Percentiles rank a stretch among this genome's conserved stretches.
phyloP scores from a whole-genome alignment of 1,284 basidiomycete genomes.

The Tylopilus orsonianus region DNA sequence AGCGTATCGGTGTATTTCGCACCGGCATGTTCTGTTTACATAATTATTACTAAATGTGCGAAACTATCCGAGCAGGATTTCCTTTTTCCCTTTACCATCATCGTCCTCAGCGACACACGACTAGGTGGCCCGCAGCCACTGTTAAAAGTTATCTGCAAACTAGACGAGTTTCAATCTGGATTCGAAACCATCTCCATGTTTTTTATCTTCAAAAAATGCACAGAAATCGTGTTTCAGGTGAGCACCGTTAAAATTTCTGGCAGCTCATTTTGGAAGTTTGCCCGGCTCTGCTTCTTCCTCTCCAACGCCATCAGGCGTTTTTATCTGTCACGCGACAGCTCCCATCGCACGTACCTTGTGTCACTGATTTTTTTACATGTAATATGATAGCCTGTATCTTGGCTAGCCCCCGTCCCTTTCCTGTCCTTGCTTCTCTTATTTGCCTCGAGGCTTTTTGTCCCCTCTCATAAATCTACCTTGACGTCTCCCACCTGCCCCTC shows the following conservation, averaged over 20 bases:
- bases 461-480: constrained; percentile 25
- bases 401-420: constrained; percentile 6
- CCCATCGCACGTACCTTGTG: constrained; percentile 32
- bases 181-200: constrained; percentile 48
- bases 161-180: constrained; percentile 46
- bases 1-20: not conserved
- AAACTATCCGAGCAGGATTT: constrained; percentile 23
- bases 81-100: constrained; percentile 32
- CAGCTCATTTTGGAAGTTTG: constrained; percentile 29
- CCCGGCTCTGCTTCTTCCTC: constrained; percentile 17
- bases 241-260: constrained; percentile 31
- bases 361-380: constrained; percentile 40
- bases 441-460: constrained; percentile 13
- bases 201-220: constrained; percentile 45
- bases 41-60: constrained; percentile 32
- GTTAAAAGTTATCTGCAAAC: constrained; percentile 9
- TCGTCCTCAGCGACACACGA: constrained; percentile 33
- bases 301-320: constrained; percentile 31
- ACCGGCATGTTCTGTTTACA: constrained; percentile 29
- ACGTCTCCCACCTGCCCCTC: constrained; percentile 24
- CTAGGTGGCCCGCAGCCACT: constrained; percentile 35
- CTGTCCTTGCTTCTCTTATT: constrained; percentile 25
- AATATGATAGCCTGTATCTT: constrained; percentile 32
- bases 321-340: constrained; percentile 38
- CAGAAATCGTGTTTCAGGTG: constrained; percentile 49